A percentile compares a stretch with the other conserved stretches of the same genome.
Evolutionary conservation across 495 filamentous ascomycete species (phyloP).

Genomic region (Parachaetomium inaequale): DNA sequence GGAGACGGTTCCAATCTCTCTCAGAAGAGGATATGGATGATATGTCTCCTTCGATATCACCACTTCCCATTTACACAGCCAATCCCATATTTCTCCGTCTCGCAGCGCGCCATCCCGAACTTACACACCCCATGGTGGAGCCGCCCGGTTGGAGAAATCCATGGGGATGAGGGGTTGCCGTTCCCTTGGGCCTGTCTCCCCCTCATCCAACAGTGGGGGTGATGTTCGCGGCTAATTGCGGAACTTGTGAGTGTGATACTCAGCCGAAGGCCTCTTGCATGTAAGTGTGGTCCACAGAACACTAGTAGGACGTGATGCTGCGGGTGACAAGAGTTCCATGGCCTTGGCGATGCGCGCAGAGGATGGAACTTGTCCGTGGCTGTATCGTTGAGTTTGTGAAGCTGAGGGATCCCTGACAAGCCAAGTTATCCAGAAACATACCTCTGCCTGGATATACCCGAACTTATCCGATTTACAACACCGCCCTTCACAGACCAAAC

Average conservation of each 20-base stretch:
- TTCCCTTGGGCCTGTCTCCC: slow-evolving; percentile 5
- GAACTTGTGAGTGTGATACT: slow-evolving; percentile 1
- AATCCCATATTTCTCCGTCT: slow-evolving; percentile 23
- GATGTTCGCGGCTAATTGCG: slow-evolving; percentile 25
- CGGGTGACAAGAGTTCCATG: not conserved
- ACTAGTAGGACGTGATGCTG: not conserved
- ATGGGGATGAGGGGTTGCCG: slow-evolving; percentile 11
- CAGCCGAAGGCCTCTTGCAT: not conserved
- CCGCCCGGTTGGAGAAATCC: not conserved
- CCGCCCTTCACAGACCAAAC: no score
- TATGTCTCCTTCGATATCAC: not conserved
- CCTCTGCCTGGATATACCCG: not conserved
- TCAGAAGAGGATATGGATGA: not conserved
- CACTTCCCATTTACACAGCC: slow-evolving; percentile 3
- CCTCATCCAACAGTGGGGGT: slow-evolving; percentile 5
- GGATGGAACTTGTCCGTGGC: no score
- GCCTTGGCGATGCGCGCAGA: no score
- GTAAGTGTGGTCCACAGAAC: not conserved
- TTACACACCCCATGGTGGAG: slow-evolving; percentile 1
- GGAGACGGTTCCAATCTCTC: not conserved
- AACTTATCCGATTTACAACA: not conserved
- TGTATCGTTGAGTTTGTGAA: no score
- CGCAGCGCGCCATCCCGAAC: slow-evolving; percentile 11
- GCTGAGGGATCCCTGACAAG: no score
- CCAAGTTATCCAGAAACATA: not conserved